These are phyloP conservation scores for Parastagonospora avenae DNA, from an alignment of 2,329 filamentous ascomycete genomes.

Conservation along the genomic window DNA sequence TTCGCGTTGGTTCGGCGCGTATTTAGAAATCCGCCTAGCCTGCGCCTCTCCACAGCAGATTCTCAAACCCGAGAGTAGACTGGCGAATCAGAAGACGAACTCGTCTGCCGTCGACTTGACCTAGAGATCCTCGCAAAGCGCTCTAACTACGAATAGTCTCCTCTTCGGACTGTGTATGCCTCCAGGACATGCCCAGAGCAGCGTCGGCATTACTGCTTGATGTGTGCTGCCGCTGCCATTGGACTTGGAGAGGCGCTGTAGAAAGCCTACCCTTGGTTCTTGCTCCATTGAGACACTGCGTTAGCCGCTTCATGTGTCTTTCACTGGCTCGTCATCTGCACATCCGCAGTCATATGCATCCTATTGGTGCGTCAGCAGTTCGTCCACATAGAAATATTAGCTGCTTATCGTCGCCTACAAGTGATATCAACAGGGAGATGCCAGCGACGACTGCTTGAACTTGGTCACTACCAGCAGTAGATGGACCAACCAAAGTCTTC, in stretches of 20 bases:
- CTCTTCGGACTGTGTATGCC: no score
- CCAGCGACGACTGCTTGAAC: no score
- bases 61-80: not conserved
- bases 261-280: not conserved
- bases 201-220: no score
- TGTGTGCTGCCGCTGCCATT: not conserved
- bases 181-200: no score
- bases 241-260: not conserved
- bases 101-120: conserved; percentile 12
- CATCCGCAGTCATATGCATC: conserved; percentile 72
- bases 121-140: conserved; percentile 1
- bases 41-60: conserved; percentile 1
- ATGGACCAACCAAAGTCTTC: no score
- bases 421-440: no score
- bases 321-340: conserved; percentile 57
- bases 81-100: not conserved
- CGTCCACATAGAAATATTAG: no score
- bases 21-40: conserved; percentile 1
- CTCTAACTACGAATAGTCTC: no score
- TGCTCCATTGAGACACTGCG: no score
- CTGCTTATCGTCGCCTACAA: no score
- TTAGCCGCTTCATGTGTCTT: conserved; percentile 12
- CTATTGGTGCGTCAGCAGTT: no score
- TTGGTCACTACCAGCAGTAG: no score
- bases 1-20: conserved; percentile 6